Conservation (phyloP, 169 alveolate genomes). For the Babesia caballi region DNA sequence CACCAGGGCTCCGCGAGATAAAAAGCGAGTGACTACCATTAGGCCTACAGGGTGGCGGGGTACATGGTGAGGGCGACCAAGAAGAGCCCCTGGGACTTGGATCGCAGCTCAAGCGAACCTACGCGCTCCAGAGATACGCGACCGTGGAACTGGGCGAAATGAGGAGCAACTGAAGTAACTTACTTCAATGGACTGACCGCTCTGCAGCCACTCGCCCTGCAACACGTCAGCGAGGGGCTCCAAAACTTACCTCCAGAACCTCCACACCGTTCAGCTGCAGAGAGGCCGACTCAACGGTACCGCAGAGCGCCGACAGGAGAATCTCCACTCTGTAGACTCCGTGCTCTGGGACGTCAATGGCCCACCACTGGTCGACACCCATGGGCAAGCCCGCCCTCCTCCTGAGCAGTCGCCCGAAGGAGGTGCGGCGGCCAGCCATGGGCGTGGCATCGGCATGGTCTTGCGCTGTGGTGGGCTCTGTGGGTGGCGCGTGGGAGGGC, state of each 20-base stretch:
- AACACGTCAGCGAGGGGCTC: neutral
- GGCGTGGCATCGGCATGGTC: neutral
- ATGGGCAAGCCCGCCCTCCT: constrained; percentile 2
- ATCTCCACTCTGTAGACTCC: constrained; percentile 38
- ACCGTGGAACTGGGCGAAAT: constrained; percentile 18
- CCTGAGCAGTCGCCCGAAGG: neutral
- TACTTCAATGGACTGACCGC: constrained; percentile 43
- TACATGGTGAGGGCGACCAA: constrained; percentile 23
- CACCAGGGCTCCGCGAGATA: neutral
- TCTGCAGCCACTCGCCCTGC: constrained; percentile 53
- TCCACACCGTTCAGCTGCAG: constrained; percentile 42
- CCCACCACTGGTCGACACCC: constrained; percentile 47
- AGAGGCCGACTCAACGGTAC: constrained; percentile 4
- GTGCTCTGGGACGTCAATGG: constrained; percentile 56
- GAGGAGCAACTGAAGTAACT: neutral
- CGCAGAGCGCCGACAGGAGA: constrained; percentile 30
- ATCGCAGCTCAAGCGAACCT: constrained; percentile 51
- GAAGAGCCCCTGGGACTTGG: constrained; percentile 39
- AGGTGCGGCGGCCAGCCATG: neutral
- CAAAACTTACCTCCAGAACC: constrained; percentile 36
- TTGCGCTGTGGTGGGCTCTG: neutral
- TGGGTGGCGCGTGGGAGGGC: too few species aligned
- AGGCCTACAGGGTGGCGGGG: constrained; percentile 28
- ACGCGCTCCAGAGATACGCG: constrained; percentile 52
- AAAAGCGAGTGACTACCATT: neutral